Evolutionary conservation across 306 rosid species (phyloP), one percentile per base, ranked within the genome.

Genomic region (Inga leiocalycina): DNA sequence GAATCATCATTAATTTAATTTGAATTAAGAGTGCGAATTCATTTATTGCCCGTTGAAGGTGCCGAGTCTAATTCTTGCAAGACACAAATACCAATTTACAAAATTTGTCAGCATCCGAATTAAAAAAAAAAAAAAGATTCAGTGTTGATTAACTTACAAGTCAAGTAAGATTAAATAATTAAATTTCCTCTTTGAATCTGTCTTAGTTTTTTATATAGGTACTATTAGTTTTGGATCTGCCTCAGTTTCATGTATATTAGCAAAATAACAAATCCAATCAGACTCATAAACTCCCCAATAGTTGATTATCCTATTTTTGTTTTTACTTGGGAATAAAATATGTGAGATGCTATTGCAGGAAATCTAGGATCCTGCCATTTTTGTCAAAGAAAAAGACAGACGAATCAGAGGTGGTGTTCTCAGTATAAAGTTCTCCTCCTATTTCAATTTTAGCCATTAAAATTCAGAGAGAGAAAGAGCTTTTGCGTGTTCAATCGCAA

Each of bases 401-500:
- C 2, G 6, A 34, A 27, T 22, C 34, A 10, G 32, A 61, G 67
- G 16, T n/a, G 67, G 16, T 61, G 11, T 61, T 61, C 32, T 22
- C 35, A n/a, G 54, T 61, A 24, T 54, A 54, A 61, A 61, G 67
- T 61, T 61, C 4, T 22, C 35, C 27, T 62, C 37, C 35, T 27
- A 11, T 22, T 35, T 62, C 5, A 46, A 59, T 35, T 73, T 84
- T 73, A 75, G 80, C 88, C 83, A 71, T 81, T 71, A 24, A 39
- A 62, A 11, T 27, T 59, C 15, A n/a, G 66, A n/a, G 66, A 22
- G 66, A 59, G 66, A 22, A 3, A 59, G 34, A 59, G 37, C 72
- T 35, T 14, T 20, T 62, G 85, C 73, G 86, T 76, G 85, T 77
- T 79, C 79, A 79, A 86, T 86, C 68, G 71, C 87, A 54, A 86